Conservation (phyloP, 2,329 filamentous ascomycete genomes). For the Penicillium sclerotiorum region DNA sequence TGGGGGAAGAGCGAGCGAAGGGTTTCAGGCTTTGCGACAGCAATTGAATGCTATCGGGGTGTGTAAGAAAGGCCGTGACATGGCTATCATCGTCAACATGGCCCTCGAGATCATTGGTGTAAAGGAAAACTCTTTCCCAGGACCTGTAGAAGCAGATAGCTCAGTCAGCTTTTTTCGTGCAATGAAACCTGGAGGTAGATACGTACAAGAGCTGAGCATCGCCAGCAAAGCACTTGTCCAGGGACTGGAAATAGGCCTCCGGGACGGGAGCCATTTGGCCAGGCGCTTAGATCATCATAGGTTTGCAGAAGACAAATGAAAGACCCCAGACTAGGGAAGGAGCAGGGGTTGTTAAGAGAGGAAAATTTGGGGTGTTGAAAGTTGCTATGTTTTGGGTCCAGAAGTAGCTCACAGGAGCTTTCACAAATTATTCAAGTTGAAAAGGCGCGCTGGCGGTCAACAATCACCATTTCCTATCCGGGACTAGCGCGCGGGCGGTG, state of each 20-base stretch:
- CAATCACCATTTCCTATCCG: constrained; percentile 39
- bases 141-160: constrained; percentile 49
- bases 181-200: not conserved
- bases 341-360: constrained; percentile 2
- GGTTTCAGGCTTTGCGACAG: constrained; percentile 69
- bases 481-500: constrained; percentile 40
- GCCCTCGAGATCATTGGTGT: constrained; percentile 46
- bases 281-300: constrained; percentile 47
- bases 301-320: constrained; percentile 13
- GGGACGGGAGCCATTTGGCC: constrained; percentile 68
- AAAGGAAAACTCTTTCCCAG: constrained; percentile 60
- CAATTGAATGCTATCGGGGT: constrained; percentile 68
- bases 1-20: constrained; percentile 64
- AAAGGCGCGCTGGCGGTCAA: constrained; percentile 35
- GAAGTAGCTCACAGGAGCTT: constrained; percentile 29
- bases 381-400: constrained; percentile 17
- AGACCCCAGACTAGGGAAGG: constrained; percentile 5
- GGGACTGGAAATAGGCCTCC: constrained; percentile 78
- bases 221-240: constrained; percentile 82
- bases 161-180: not conserved
- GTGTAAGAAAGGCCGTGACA: constrained; percentile 70
- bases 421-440: constrained; percentile 34
- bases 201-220: constrained; percentile 75
- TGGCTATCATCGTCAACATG: constrained; percentile 57
- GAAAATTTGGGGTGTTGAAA: constrained; percentile 7